Base-by-base conservation (phyloP, 78 protist species). In the Polysphondylium violaceum region DNA sequence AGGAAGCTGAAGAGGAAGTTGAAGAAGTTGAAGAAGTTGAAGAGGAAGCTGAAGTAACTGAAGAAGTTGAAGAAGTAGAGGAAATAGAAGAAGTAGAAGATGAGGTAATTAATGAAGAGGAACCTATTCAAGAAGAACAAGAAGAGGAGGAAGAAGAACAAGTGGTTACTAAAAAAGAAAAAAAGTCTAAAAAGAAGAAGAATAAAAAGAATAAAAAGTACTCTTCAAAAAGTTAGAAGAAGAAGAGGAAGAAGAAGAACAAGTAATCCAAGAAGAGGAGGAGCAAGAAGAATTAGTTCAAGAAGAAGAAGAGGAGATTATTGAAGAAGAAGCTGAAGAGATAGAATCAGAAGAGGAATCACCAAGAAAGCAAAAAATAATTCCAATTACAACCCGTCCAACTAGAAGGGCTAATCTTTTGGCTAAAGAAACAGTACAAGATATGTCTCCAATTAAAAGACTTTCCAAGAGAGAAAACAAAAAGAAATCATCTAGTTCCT, bases 121-220 rank as follows among this genome's bases (percentile, higher is more conserved):
- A 65, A 2, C 29, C 14, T n/a, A 12, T 38, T 38, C 19, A 35
- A 21, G 74, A 38, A 38, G 74, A 38, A 17, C 56, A 40, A 40
- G 47, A 35, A 65, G 74, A 65, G 40, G n/a, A 35, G 12, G 74
- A 38, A 40, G 73, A 65, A 40, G 47, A 38, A 38, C 56, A 40
- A 43, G n/a, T 8, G 27, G 29, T n/a, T n/a, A n/a, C n/a, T n/a
- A n/a, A n/a, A n/a, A n/a, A n/a, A n/a, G n/a, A n/a, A n/a, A n/a
- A n/a, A n/a, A n/a, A n/a, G n/a, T n/a, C n/a, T n/a, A n/a, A n/a
- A n/a, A 14, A 58, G 64, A 58, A 1, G 17, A 19, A 19, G 63
- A 56, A 3, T n/a, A n/a, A n/a, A n/a, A n/a, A n/a, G n/a, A n/a
- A n/a, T n/a, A n/a, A n/a, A n/a, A n/a, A n/a, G n/a, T n/a, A n/a